A percentile compares a stretch with the other conserved stretches of the same genome.
These are phyloP conservation scores for Trichoderma cornu-damae DNA, from an alignment of 2,329 filamentous ascomycete species.

Conservation along the genomic window DNA sequence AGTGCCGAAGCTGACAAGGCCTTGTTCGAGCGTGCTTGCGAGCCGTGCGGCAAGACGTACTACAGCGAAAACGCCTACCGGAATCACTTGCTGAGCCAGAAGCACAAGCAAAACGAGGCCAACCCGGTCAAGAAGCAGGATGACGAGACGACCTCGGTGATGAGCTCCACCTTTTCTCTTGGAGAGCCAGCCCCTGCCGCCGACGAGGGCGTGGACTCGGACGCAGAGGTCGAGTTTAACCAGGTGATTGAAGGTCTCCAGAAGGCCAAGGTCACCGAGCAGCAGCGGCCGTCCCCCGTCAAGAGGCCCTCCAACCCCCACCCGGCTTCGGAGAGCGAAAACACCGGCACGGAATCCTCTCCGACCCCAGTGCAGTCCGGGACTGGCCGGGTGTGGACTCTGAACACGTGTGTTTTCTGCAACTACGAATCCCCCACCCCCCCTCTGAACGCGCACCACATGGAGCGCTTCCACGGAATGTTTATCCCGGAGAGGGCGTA, in stretches of 20 bases:
- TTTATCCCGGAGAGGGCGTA: conserved; percentile 90
- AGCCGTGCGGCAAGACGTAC: conserved; percentile 83
- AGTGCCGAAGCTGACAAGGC: conserved; percentile 83
- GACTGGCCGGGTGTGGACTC: conserved; percentile 38
- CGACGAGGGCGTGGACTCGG: conserved; percentile 53
- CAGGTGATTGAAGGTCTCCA: conserved; percentile 74
- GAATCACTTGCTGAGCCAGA: conserved; percentile 87
- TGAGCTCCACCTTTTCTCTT: conserved; percentile 87
- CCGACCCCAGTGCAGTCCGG: conserved; percentile 35
- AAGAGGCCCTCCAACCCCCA: conserved; percentile 51
- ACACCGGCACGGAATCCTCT: conserved; percentile 41
- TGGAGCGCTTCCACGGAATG: conserved; percentile 90
- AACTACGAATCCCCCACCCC: conserved; percentile 75
- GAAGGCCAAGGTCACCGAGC: conserved; percentile 60
- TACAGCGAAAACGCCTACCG: conserved; percentile 94
- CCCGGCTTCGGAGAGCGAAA: conserved; percentile 33
- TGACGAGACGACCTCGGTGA: conserved; percentile 73
- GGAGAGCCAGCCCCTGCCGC: conserved; percentile 64
- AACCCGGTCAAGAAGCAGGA: conserved; percentile 43
- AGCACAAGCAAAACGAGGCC: conserved; percentile 64
- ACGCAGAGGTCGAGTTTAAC: conserved; percentile 69
- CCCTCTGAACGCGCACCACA: conserved; percentile 75
- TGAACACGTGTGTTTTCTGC: conserved; percentile 78
- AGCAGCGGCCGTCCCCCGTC: conserved; percentile 45
- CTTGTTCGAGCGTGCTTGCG: conserved; percentile 78